Percentiles rank a stretch among this genome's conserved stretches.
phyloP scores from a whole-genome alignment of 2,329 filamentous ascomycete genomes.

The Apiospora malaysiana region DNA sequence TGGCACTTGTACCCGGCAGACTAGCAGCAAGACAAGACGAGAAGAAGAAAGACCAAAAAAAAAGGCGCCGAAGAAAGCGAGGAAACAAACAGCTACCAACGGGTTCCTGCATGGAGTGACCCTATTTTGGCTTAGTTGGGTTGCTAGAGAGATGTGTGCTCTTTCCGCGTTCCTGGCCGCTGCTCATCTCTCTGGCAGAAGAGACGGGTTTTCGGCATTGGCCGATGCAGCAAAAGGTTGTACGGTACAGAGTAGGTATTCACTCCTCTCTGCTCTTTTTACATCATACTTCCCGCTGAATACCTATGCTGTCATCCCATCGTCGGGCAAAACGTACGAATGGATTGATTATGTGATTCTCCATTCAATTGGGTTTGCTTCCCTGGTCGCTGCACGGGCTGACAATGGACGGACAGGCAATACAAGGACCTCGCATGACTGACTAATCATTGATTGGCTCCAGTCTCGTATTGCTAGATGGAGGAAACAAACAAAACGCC shows the following conservation, averaged over 20 bases:
- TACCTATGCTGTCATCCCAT: too few species aligned
- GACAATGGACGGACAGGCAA: too few species aligned
- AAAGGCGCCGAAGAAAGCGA: not conserved
- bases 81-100: too few species aligned
- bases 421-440: too few species aligned
- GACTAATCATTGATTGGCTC: not conserved
- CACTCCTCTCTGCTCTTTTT: not conserved
- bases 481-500: not conserved
- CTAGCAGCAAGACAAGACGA: too few species aligned
- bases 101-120: slow-evolving; percentile 7
- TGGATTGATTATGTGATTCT: too few species aligned
- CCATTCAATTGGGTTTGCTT: not conserved
- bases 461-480: not conserved
- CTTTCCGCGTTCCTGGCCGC: not conserved
- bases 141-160: too few species aligned
- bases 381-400: not conserved
- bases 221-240: not conserved
- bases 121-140: not conserved
- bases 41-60: too few species aligned
- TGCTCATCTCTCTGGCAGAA: not conserved
- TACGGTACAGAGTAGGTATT: too few species aligned
- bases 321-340: too few species aligned
- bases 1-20: too few species aligned
- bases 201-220: not conserved
- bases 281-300: not conserved